Conservation (phyloP, 2,329 filamentous ascomycete species). For the Ascochyta lentis region DNA sequence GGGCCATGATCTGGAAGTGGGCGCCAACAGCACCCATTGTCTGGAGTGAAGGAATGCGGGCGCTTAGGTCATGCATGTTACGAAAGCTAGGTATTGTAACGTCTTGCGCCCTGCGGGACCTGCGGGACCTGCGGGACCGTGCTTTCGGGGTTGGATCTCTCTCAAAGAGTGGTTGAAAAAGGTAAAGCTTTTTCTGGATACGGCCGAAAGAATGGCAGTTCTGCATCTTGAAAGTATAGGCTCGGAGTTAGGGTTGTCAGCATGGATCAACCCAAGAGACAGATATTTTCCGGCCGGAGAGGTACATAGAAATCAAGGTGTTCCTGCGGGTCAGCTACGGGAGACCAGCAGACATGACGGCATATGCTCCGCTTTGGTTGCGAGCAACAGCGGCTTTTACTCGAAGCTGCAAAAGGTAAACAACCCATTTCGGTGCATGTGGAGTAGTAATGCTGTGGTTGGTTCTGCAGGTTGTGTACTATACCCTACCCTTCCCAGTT, state of each 20-base stretch:
- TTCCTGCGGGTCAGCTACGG: conserved; percentile 8
- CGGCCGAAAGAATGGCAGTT: not conserved
- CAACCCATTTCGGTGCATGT: not conserved
- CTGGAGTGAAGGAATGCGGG: not conserved
- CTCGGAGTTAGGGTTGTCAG: not conserved
- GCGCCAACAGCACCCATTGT: not conserved
- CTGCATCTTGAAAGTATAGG: not conserved
- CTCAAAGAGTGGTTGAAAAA: not conserved
- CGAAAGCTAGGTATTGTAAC: not conserved
- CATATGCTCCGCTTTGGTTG: conserved; percentile 8
- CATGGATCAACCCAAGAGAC: conserved; percentile 3
- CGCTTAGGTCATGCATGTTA: conserved; percentile 7
- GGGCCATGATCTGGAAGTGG: not conserved
- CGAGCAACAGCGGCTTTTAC: not conserved
- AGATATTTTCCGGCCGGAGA: not conserved
- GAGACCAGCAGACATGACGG: conserved; percentile 7
- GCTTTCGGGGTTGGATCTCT: not conserved
- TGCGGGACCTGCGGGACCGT: too few relatives aligned
- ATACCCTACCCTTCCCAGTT: too few relatives aligned
- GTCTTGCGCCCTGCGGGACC: not conserved
- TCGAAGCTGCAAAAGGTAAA: conserved; percentile 2
- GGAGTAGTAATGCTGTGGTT: not conserved
- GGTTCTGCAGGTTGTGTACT: not conserved
- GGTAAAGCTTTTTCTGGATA: not conserved
- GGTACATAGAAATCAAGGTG: conserved; percentile 6